phyloP scores from a whole-genome alignment of 768 basidiomycete genomes.

The Tremella mesenterica region DNA sequence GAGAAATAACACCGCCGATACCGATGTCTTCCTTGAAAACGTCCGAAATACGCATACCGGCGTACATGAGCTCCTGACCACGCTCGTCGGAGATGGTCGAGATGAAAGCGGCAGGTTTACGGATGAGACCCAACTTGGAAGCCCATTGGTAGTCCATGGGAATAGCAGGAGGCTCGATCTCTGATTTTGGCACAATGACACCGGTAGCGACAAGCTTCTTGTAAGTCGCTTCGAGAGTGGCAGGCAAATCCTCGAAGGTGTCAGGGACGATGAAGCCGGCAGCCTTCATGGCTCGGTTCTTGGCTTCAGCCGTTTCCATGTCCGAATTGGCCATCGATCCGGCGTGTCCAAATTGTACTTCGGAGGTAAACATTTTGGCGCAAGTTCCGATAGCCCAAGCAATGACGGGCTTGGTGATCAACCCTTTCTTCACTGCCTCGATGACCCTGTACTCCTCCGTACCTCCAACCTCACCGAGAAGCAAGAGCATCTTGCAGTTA shows the following conservation, averaged over 20 bases:
- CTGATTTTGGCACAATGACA: slow-evolving; percentile 58
- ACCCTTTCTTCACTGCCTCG: slow-evolving; percentile 85
- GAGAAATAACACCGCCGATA: slow-evolving; percentile 86
- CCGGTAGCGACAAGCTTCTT: slow-evolving; percentile 66
- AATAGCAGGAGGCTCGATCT: slow-evolving; percentile 86
- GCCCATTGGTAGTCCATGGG: slow-evolving; percentile 99
- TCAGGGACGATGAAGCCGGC: slow-evolving; percentile 95
- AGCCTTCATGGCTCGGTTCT: slow-evolving; percentile 88
- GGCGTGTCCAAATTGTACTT: slow-evolving; percentile 98
- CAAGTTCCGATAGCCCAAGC: slow-evolving; percentile 99
- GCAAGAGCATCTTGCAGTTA: slow-evolving; percentile 96
- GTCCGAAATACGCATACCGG: slow-evolving; percentile 97
- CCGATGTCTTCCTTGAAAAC: slow-evolving; percentile 96
- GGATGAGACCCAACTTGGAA: slow-evolving; percentile 93
- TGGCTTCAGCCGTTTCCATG: slow-evolving; percentile 93
- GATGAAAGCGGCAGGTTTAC: slow-evolving; percentile 95
- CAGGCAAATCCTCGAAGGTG: slow-evolving; percentile 92
- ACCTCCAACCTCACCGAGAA: slow-evolving; percentile 97
- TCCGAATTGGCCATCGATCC: slow-evolving; percentile 97
- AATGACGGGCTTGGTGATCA: slow-evolving; percentile 96
- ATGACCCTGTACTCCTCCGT: slow-evolving; percentile 99
- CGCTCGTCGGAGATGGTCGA: slow-evolving; percentile 99
- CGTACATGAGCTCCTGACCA: slow-evolving; percentile 95
- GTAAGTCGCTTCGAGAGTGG: slow-evolving; percentile 74
- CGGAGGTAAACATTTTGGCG: slow-evolving; percentile 99